Base-by-base conservation (phyloP, 2,329 filamentous ascomycete genomes). In the Zymoseptoria pseudotritici region DNA sequence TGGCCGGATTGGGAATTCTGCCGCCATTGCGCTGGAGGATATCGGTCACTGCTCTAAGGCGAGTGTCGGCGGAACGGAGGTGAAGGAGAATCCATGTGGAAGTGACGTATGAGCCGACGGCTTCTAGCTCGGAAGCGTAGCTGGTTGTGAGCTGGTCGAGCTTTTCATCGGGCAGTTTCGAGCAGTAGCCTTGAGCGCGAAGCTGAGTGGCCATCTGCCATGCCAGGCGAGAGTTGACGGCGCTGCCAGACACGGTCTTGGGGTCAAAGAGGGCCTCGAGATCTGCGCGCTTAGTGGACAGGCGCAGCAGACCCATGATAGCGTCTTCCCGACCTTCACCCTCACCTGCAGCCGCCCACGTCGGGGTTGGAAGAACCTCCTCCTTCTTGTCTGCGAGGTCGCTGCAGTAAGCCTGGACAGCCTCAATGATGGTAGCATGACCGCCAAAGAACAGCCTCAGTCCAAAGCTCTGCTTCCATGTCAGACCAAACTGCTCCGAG, bases 401-500 rank as follows among this genome's bases (percentile, higher is more conserved):
- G 58, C 86, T 79, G 62, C 85, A 80, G 74, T 91, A 99, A 26
- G 83, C 82, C 51, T 80, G 75, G 4, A 99, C 86, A 2, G 92
- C 92, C 53, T 81, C 78, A 55, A 87, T 84, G 51, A 97, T 80
- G 49, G 86, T 80, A 36, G 83, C 79, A 2, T 83, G 80, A 50
- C 86, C 89, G 52, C 86, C 87, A 73, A 96, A 99, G 89, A 91
- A 97, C 1, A 99, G 80, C 51, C 92, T 86, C 55, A 99, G 81
- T 10, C 90, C 93, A 73, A 99, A 96, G 0, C 92, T 87, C 71
- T 96, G 92, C 73, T 90, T 87, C 94, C 94, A 99, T 72, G 95
- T 89, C 42, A 99, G 80, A 4, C 85, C 85, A 72, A 97, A 99
- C 53, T 87, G 86, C 68, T 89, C 83, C 0, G 91, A 89, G 65